Conservation (phyloP, 176 grass and related monocot species). For the Tillandsia fasciculata region DNA sequence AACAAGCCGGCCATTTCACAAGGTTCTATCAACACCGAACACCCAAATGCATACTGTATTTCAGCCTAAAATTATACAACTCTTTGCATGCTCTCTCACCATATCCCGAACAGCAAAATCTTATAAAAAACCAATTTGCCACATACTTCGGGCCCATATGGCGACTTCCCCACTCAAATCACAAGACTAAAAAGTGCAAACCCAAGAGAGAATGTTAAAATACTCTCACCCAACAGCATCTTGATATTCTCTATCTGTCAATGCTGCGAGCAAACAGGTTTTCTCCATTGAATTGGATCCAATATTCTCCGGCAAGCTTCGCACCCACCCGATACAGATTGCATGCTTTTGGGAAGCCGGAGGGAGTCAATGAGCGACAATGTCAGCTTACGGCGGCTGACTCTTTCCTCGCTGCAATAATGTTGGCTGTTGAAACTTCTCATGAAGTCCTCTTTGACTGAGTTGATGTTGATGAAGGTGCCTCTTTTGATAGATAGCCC, state of each 20-base stretch:
- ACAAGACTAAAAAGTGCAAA: too few species aligned
- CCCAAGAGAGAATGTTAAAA: too few species aligned
- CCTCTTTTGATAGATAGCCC: slow-evolving; percentile 29
- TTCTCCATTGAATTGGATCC: slow-evolving; percentile 15
- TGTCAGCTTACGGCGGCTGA: slow-evolving; percentile 27
- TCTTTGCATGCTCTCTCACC: too few species aligned
- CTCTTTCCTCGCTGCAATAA: slow-evolving; percentile 35
- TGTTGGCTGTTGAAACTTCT: slow-evolving; percentile 36
- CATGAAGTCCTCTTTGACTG: slow-evolving; percentile 56
- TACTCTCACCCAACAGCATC: not conserved
- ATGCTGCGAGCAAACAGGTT: slow-evolving; percentile 5
- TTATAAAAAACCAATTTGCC: too few species aligned
- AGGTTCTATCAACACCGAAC: too few species aligned
- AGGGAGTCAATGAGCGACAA: slow-evolving; percentile 29
- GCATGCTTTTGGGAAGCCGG: slow-evolving; percentile 41
- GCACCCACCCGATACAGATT: slow-evolving; percentile 8
- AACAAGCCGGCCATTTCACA: too few species aligned
- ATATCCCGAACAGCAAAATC: too few species aligned
- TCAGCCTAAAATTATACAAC: too few species aligned
- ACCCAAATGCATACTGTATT: too few species aligned
- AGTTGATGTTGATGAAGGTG: slow-evolving; percentile 25
- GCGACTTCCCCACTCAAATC: too few species aligned
- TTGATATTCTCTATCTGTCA: not conserved
- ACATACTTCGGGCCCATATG: too few species aligned
- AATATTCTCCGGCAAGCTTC: slow-evolving; percentile 28